These are phyloP conservation scores for Huiozyma sinensis DNA, from an alignment of 805 yeast species.

Conservation along the genomic window DNA sequence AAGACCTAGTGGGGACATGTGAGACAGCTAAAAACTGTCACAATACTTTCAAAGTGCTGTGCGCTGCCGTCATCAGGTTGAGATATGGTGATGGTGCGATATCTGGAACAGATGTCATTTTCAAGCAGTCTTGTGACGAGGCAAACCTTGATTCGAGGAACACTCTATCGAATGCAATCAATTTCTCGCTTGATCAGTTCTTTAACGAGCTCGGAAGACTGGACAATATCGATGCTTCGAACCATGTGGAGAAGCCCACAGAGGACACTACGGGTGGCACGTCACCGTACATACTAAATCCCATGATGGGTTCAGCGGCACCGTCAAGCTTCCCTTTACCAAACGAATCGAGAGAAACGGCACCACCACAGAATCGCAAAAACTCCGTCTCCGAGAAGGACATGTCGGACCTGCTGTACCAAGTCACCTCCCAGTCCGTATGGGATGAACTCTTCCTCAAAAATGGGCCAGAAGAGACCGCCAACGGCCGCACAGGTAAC, in stretches of 20 bases:
- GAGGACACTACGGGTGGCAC: background rate
- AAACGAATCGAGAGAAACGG: background rate
- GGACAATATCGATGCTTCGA: background rate
- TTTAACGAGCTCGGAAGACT: constrained; percentile 37
- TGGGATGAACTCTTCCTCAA: constrained; percentile 39
- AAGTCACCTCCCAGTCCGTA: constrained; percentile 52
- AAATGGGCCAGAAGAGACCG: background rate
- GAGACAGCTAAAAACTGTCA: constrained; percentile 68
- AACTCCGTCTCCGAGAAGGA: constrained; percentile 5
- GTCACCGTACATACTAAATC: background rate
- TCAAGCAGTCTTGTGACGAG: background rate
- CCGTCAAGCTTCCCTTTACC: background rate
- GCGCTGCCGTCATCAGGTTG: constrained; percentile 59
- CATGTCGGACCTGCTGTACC: constrained; percentile 51
- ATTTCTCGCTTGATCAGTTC: constrained; percentile 32
- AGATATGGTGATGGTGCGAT: constrained; percentile 23
- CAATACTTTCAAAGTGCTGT: constrained; percentile 59
- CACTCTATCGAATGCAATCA: background rate
- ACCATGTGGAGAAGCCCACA: background rate
- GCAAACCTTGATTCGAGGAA: background rate
- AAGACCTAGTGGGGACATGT: constrained; percentile 55
- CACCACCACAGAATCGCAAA: background rate
- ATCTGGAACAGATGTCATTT: background rate
- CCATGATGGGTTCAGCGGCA: background rate
- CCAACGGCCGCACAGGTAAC: background rate